Conservation (phyloP, 2,329 filamentous ascomycete species). For the Tolypocladium sp. region DNA sequence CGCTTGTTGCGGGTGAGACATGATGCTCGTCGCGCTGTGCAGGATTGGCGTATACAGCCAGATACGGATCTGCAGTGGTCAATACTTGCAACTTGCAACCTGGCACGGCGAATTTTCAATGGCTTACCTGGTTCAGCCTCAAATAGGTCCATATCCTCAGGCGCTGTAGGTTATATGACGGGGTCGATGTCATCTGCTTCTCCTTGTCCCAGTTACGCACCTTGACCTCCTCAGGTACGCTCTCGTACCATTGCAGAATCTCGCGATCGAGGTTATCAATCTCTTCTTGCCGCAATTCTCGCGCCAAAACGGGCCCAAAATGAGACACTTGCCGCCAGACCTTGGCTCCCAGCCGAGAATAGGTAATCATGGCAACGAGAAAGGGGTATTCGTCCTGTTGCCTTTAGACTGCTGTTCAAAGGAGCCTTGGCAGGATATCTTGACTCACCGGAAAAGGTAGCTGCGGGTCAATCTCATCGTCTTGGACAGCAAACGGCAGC, state of each 20-base stretch:
- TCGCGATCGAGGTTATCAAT: slow-evolving; percentile 76
- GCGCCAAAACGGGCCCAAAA: slow-evolving; percentile 50
- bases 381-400: slow-evolving; percentile 52
- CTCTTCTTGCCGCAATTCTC: slow-evolving; percentile 61
- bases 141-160: slow-evolving; percentile 78
- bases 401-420: slow-evolving; percentile 7
- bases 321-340: slow-evolving; percentile 77
- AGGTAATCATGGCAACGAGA: slow-evolving; percentile 74
- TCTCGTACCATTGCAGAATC: slow-evolving; percentile 78
- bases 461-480: slow-evolving; percentile 73
- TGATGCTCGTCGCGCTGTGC: slow-evolving; percentile 75
- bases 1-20: slow-evolving; percentile 64
- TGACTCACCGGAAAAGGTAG: slow-evolving; percentile 67
- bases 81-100: neutral
- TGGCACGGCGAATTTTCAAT: neutral
- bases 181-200: slow-evolving; percentile 41
- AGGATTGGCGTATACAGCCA: slow-evolving; percentile 82
- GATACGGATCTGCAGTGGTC: slow-evolving; percentile 54
- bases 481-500: slow-evolving; percentile 75
- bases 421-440: neutral
- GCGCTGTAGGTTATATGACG: slow-evolving; percentile 59
- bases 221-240: slow-evolving; percentile 53
- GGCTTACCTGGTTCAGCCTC: slow-evolving; percentile 63
- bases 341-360: slow-evolving; percentile 73
- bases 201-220: slow-evolving; percentile 50